A percentile compares a stretch with the other conserved stretches of the same genome.
phyloP scores from a whole-genome alignment of 352 stramenopile genomes.

The Globisporangium solare region DNA sequence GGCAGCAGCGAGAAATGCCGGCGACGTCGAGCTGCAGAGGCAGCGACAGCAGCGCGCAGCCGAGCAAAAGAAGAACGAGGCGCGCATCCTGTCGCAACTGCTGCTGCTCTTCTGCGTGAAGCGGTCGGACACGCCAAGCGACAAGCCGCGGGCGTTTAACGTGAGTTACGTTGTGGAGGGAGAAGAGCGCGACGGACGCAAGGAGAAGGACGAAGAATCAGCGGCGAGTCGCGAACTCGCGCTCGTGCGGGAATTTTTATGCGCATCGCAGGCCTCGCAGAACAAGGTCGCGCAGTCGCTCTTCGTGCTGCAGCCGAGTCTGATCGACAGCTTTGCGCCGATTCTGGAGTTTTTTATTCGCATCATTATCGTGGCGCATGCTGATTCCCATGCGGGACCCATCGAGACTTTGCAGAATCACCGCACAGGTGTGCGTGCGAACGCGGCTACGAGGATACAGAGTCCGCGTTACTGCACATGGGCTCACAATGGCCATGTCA shows the following conservation, averaged over 20 bases:
- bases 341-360: slow-evolving; percentile 68
- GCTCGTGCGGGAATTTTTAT: slow-evolving; percentile 38
- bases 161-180: not conserved
- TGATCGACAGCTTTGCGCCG: slow-evolving; percentile 36
- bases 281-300: slow-evolving; percentile 38
- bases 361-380: slow-evolving; percentile 51
- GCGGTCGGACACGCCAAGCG: slow-evolving; percentile 4
- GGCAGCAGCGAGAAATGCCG: too few species aligned
- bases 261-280: slow-evolving; percentile 30
- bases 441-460: slow-evolving; percentile 8
- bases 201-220: slow-evolving; percentile 1
- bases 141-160: not conserved
- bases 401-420: not conserved
- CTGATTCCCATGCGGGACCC: slow-evolving; percentile 17
- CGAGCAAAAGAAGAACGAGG: slow-evolving; percentile 21
- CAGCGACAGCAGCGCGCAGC: not conserved
- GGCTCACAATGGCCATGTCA: slow-evolving; percentile 24
- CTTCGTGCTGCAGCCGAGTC: slow-evolving; percentile 34
- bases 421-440: slow-evolving; percentile 22
- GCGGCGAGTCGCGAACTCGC: slow-evolving; percentile 17
- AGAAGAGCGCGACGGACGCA: slow-evolving; percentile 2
- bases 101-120: slow-evolving; percentile 34
- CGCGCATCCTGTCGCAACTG: slow-evolving; percentile 41
- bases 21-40: slow-evolving; percentile 1
- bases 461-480: slow-evolving; percentile 19